phyloP scores from a whole-genome alignment of 192 early-diverging fungal genomes.

The Radiomyces spectabilis region DNA sequence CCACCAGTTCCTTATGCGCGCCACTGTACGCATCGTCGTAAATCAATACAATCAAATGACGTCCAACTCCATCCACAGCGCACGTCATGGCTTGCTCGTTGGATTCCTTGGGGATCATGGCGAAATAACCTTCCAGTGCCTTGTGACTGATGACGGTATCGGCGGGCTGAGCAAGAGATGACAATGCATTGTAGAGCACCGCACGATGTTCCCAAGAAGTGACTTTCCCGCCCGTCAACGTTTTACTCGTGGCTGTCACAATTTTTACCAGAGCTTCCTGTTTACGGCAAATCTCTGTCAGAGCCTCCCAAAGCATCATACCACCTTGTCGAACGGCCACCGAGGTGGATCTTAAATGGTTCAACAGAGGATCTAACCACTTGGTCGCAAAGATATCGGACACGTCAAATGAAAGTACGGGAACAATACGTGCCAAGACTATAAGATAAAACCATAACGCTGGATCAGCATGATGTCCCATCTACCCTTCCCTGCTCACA shows the following conservation, averaged over 20 bases:
- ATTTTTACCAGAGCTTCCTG: constrained; percentile 48
- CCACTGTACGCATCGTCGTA: constrained; percentile 28
- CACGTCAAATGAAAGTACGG: constrained; percentile 52
- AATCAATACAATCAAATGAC: constrained; percentile 45
- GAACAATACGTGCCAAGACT: constrained; percentile 46
- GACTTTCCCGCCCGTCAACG: constrained; percentile 46
- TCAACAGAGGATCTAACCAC: constrained; percentile 57
- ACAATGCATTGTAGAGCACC: constrained; percentile 50
- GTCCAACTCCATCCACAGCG: constrained; percentile 51
- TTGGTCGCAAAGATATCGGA: constrained; percentile 50
- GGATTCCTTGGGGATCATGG: constrained; percentile 71
- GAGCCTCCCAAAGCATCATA: constrained; percentile 48
- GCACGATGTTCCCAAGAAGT: constrained; percentile 63
- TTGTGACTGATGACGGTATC: constrained; percentile 35
- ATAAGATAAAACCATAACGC: constrained; percentile 10
- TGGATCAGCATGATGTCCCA: too few relatives aligned
- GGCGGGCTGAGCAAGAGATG: constrained; percentile 20
- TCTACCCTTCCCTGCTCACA: too few relatives aligned
- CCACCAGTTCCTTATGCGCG: constrained; percentile 22
- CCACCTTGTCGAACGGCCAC: constrained; percentile 48
- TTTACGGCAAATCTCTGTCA: constrained; percentile 40
- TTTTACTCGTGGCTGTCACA: constrained; percentile 52
- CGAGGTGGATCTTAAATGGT: constrained; percentile 60
- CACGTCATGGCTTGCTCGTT: constrained; percentile 59
- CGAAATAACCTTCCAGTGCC: constrained; percentile 52